A percentile compares a stretch with the other conserved stretches of the same genome.
These are phyloP conservation scores for Eucalyptus cladocalyx DNA, from an alignment of 345 rosid genomes.

Conservation along the genomic window DNA sequence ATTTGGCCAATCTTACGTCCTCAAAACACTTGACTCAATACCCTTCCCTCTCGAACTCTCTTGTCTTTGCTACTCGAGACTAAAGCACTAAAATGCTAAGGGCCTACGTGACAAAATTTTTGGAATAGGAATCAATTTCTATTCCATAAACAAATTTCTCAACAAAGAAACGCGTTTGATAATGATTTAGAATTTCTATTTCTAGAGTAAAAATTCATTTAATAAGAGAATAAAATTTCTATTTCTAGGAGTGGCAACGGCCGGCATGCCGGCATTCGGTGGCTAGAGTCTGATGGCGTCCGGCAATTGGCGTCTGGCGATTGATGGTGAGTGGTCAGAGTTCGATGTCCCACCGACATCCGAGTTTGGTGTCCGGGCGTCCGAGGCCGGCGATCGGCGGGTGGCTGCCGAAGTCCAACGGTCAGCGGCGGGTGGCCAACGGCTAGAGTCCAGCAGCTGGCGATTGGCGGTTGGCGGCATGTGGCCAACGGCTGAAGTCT, in stretches of 20 bases:
- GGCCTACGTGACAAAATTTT: no score
- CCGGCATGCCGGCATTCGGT: rapidly evolving
- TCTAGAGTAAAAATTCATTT: rapidly evolving
- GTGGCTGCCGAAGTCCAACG: rapidly evolving
- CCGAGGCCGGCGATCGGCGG: rapidly evolving
- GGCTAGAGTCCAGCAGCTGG: no score
- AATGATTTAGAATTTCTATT: rapidly evolving
- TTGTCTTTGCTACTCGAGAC: no score
- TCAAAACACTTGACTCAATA: no score
- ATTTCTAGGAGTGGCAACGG: rapidly evolving
- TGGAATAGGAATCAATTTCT: rapidly evolving
- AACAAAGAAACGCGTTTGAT: rapidly evolving
- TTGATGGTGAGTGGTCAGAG: rapidly evolving
- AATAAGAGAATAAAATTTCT: no score
- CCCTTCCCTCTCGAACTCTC: no score
- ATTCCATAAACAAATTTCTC: rapidly evolving
- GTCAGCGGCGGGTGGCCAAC: no score
- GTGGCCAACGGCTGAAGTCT: no score
- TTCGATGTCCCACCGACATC: rapidly evolving
- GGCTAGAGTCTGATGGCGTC: rapidly evolving
- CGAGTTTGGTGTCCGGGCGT: rapidly evolving
- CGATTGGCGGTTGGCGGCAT: no score
- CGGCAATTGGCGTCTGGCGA: rapidly evolving
- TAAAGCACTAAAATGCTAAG: rapidly evolving
- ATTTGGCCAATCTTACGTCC: no score